These are phyloP conservation scores for Kwoniella shivajii DNA, from an alignment of 1,284 basidiomycete genomes.

Conservation along the genomic window DNA sequence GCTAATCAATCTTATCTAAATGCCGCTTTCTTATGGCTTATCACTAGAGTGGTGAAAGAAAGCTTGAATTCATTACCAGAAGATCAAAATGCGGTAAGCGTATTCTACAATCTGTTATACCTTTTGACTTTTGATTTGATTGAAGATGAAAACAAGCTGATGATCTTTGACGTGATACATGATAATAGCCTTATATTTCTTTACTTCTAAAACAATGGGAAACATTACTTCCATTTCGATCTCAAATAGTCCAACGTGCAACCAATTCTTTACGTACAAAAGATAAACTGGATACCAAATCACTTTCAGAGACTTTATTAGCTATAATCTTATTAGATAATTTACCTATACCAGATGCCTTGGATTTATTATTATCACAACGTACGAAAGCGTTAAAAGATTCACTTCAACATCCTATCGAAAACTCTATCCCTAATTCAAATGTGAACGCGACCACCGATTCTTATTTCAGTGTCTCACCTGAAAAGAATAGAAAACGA, in stretches of 20 bases:
- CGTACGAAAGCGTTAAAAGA: slow-evolving; percentile 66
- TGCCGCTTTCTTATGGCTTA: slow-evolving; percentile 81
- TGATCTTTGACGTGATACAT: too few species aligned
- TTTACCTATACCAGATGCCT: slow-evolving; percentile 69
- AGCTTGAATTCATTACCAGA: slow-evolving; percentile 37
- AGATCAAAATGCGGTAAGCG: slow-evolving; percentile 38
- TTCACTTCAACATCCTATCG: slow-evolving; percentile 30
- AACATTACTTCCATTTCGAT: slow-evolving; percentile 73
- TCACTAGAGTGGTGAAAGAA: slow-evolving; percentile 71
- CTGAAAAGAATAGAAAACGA: slow-evolving; percentile 9
- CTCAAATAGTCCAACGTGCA: slow-evolving; percentile 80
- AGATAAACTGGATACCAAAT: slow-evolving; percentile 35
- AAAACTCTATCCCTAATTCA: not conserved
- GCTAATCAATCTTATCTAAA: slow-evolving; percentile 74
- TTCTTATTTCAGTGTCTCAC: too few species aligned
- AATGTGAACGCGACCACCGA: too few species aligned
- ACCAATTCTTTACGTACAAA: slow-evolving; percentile 68
- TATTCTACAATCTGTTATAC: not conserved
- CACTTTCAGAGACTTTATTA: slow-evolving; percentile 69
- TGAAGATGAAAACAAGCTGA: too few species aligned
- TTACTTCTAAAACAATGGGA: slow-evolving; percentile 89
- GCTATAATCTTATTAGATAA: slow-evolving; percentile 82
- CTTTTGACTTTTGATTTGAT: too few species aligned
- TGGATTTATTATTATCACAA: slow-evolving; percentile 70
- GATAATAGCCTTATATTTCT: slow-evolving; percentile 60